Base-by-base conservation (phyloP, 2,329 filamentous ascomycete species). In the Clonostachys chloroleuca region DNA sequence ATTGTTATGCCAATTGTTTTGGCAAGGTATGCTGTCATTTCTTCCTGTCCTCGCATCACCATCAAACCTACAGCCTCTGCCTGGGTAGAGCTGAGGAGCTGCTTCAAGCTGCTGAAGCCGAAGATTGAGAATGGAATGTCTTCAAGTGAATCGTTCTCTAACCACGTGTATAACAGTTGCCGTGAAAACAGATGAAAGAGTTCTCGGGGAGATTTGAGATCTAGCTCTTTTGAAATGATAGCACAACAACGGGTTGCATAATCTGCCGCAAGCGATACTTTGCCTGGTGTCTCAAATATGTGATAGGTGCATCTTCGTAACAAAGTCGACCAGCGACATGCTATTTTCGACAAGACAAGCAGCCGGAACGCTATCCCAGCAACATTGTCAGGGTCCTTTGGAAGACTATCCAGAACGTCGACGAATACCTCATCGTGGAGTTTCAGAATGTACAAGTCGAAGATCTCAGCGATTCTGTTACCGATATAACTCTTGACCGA, bases 121-220 rank as follows among this genome's bases (percentile, higher is more conserved):
- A 99, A 99, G 3, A 94, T 87, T n/a, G 76, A 72, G 59, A 81
- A 96, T 0, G 94, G 92, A 43, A 99, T 87, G 5, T 81, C 74
- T n/a, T 78, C 72, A 8, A 96, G 70, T 2, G 70, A 67, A 49
- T 86, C 79, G 1, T 69, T 69, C 51, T 89, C 83, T 5, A 95
- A 79, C 92, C 92, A 99, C 0, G 91, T 96, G 60, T 89, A 96
- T 4, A 97, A 72, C 7, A 99, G 75, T 59, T 99, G 94, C 3
- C 92, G 84, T 7, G 89, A 84, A 60, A 97, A 99, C 1, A 97
- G 72, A 6, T 74, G 73, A 59, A 99, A 96, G 1, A 99, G 70
- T 34, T 85, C 78, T 55, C 77, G 81, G 0, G 90, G 75, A 41
- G 82, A 81, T 20, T 75, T 65, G 18, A 97, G 75, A 0, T 75